Conservation (phyloP, 768 basidiomycete genomes). For the Mycena olivaceomarginata region DNA sequence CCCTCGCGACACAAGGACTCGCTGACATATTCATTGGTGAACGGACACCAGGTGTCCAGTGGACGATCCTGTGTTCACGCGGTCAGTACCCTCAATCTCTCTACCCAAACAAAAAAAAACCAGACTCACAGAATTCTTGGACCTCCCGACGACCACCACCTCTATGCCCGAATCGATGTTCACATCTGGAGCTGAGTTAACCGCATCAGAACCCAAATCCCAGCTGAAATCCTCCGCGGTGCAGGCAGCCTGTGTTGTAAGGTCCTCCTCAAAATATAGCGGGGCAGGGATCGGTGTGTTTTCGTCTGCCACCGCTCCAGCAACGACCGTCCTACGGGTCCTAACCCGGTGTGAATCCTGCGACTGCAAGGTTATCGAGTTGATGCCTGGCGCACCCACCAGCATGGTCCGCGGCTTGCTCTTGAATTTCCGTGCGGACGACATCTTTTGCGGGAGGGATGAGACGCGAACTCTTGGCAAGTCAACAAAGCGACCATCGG, state of each 20-base stretch:
- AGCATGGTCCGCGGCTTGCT: not conserved
- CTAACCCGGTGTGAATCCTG: not conserved
- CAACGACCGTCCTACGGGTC: not conserved
- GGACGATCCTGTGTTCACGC: constrained; percentile 14
- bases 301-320: not conserved
- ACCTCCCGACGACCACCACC: not conserved
- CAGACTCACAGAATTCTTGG: constrained; percentile 1
- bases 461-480: no score
- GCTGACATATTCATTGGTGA: not conserved
- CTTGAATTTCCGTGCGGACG: not conserved
- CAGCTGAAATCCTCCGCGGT: constrained; percentile 25
- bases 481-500: no score
- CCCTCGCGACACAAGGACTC: constrained; percentile 19
- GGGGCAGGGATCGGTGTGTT: no score
- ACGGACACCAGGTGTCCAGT: not conserved
- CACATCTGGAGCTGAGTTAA: not conserved
- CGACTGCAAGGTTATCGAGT: not conserved
- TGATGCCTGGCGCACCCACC: not conserved
- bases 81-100: no score
- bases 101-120: not conserved
- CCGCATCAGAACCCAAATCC: not conserved
- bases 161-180: no score
- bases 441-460: not conserved
- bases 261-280: constrained; percentile 12
- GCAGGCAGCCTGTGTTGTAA: not conserved